Conservation (phyloP, 208 protist genomes). For the Leishmania gerbilli region DNA sequence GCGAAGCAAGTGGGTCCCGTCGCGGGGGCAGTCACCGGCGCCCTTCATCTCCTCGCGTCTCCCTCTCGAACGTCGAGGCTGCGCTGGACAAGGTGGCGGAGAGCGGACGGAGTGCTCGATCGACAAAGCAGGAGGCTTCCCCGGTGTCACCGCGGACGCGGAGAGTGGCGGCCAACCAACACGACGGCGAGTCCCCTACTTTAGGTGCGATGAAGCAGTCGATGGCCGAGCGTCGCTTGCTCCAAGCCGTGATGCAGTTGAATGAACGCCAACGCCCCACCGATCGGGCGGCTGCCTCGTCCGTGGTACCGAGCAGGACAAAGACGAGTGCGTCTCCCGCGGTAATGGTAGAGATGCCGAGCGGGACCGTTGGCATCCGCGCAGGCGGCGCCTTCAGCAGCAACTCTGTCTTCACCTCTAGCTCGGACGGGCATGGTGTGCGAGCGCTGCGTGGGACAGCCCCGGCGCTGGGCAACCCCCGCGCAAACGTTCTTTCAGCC, state of each 20-base stretch:
- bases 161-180: not conserved
- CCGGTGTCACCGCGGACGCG: no score
- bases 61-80: constrained; percentile 9
- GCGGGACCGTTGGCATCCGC: not conserved
- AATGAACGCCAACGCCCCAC: not conserved
- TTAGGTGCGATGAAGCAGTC: constrained; percentile 13
- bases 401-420: not conserved
- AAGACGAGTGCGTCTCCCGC: not conserved
- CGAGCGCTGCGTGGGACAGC: not conserved
- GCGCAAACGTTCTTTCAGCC: constrained; percentile 7
- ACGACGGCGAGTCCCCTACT: constrained; percentile 3
- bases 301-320: not conserved
- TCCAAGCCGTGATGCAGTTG: constrained; percentile 26
- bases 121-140: not conserved
- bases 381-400: not conserved
- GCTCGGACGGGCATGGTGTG: not conserved
- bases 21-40: not conserved
- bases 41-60: constrained; percentile 15
- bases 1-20: not conserved
- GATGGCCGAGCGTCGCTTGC: constrained; percentile 29
- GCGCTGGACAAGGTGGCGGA: not conserved
- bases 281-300: not conserved
- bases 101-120: not conserved
- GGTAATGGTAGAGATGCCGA: not conserved
- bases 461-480: constrained; percentile 1